A percentile compares a stretch with the other conserved stretches of the same genome.
phyloP scores from a whole-genome alignment of 2,329 filamentous ascomycete species.

The Arthrobotrys iridis region DNA sequence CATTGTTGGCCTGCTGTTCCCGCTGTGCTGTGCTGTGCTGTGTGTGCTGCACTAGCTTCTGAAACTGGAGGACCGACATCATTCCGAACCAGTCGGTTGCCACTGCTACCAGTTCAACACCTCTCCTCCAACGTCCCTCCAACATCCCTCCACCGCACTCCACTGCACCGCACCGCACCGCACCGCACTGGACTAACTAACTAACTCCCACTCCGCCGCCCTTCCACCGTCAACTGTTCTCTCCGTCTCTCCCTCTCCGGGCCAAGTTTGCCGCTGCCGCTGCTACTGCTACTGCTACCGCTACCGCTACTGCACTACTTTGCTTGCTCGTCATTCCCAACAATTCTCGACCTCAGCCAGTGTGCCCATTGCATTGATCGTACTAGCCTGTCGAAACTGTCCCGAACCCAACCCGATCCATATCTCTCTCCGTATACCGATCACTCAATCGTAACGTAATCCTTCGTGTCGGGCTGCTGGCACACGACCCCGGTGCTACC shows the following conservation, averaged over 20 bases:
- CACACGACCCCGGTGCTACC: conserved; percentile 47
- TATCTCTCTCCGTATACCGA: neutral
- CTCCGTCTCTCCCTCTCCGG: no score
- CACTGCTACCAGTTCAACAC: conserved; percentile 22
- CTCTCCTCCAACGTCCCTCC: no score
- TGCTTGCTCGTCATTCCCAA: conserved; percentile 26
- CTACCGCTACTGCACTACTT: neutral
- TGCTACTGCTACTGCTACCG: neutral
- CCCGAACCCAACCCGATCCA: neutral
- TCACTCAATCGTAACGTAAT: conserved; percentile 5
- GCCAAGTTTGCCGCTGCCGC: neutral
- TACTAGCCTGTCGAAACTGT: neutral
- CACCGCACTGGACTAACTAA: no score
- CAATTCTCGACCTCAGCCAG: conserved; percentile 9
- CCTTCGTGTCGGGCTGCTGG: no score
- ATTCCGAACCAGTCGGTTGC: conserved; percentile 53
- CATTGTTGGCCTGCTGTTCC: neutral
- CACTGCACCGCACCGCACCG: neutral
- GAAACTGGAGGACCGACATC: conserved; percentile 34
- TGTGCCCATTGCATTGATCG: neutral
- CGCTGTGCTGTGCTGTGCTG: neutral
- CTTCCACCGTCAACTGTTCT: no score
- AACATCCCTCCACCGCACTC: no score
- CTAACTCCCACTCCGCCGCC: neutral
- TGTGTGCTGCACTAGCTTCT: neutral